Evolutionary conservation across 192 early-diverging fungal species (phyloP).

Genomic region (Lobosporangium transversale): DNA sequence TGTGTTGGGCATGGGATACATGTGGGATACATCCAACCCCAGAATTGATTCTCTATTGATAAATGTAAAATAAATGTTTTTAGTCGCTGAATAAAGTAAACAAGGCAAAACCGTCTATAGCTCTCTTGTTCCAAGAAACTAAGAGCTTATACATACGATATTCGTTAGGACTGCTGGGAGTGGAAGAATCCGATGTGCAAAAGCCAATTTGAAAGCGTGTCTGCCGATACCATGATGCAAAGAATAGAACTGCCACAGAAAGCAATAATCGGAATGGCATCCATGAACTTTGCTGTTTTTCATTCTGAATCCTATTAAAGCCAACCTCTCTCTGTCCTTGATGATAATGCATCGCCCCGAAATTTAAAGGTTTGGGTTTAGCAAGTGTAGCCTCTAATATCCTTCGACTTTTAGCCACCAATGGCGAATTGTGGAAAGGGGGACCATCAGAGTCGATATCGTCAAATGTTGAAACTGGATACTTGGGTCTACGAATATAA

Average conservation of each 20-base stretch:
- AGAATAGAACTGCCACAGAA: conserved; percentile 12
- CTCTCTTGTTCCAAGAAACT: too few relatives aligned
- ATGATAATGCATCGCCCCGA: neutral
- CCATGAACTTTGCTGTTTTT: neutral
- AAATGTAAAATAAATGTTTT: neutral
- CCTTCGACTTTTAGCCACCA: conserved; percentile 13
- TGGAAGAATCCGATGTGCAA: conserved; percentile 16
- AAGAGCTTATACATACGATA: too few relatives aligned
- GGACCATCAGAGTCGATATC: neutral
- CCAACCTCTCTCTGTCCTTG: neutral
- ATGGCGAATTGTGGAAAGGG: conserved; percentile 11
- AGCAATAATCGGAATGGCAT: conserved; percentile 4
- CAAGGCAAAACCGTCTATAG: too few relatives aligned
- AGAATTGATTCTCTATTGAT: conserved; percentile 1
- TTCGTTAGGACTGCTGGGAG: too few relatives aligned
- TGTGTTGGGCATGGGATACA: conserved; percentile 55
- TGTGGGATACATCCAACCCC: conserved; percentile 32
- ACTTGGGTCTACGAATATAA: conserved; percentile 12
- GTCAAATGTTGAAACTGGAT: neutral
- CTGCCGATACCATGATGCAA: conserved; percentile 43
- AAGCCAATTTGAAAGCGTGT: conserved; percentile 34
- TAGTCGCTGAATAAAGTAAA: too few relatives aligned
- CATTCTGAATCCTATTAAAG: neutral
- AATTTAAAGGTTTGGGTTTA: neutral
- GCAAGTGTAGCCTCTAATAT: conserved; percentile 3